phyloP scores from a whole-genome alignment of 2,329 filamentous ascomycete genomes.

The Exophiala lecanii-corni region DNA sequence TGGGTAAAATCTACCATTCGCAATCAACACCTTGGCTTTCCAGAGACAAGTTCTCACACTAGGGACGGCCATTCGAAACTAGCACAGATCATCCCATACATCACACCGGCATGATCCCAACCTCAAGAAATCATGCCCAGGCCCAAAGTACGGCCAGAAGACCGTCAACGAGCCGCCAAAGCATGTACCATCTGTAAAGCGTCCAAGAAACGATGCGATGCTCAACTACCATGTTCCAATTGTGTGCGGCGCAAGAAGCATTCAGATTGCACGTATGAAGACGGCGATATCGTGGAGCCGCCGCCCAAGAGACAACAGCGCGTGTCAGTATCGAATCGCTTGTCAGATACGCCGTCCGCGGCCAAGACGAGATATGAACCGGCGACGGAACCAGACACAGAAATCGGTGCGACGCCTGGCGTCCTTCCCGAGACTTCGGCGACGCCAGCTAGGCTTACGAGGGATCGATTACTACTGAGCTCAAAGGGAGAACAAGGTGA shows the following conservation, averaged over 20 bases:
- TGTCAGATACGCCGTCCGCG: background rate
- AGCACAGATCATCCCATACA: too few relatives aligned
- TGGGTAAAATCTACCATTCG: too few relatives aligned
- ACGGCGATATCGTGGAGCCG: conserved; percentile 1
- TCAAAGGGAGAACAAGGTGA: conserved; percentile 50
- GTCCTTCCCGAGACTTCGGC: conserved; percentile 22
- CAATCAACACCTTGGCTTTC: too few relatives aligned
- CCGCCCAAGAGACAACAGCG: background rate
- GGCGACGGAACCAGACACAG: background rate
- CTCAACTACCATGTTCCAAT: conserved; percentile 45
- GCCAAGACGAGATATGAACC: background rate
- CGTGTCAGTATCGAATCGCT: background rate
- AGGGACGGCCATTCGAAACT: too few relatives aligned
- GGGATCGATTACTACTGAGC: conserved; percentile 47
- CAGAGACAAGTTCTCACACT: too few relatives aligned
- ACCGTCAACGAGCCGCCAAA: conserved; percentile 46
- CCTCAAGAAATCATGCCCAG: conserved; percentile 49
- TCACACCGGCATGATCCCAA: too few relatives aligned
- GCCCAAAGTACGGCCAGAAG: conserved; percentile 47
- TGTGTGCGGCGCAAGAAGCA: conserved; percentile 44
- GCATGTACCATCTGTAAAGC: conserved; percentile 47
- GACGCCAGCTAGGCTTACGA: conserved; percentile 28
- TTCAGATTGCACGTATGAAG: conserved; percentile 34
- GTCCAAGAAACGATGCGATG: conserved; percentile 51
- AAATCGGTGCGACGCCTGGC: conserved; percentile 2